Base-by-base conservation (phyloP, 2,329 filamentous ascomycete genomes). In the Epichloe bromicola region DNA sequence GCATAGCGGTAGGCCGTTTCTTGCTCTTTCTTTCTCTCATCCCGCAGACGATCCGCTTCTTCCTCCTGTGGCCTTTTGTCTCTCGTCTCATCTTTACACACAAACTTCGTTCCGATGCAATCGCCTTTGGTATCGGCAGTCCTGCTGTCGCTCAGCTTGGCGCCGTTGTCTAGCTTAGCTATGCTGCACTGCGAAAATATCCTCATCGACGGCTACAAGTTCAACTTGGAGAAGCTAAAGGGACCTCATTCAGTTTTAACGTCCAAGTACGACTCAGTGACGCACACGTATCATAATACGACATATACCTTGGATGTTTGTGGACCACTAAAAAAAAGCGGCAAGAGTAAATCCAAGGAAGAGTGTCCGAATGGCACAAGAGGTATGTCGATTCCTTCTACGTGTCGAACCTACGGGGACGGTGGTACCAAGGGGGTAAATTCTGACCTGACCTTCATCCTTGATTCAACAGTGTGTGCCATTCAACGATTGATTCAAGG, bases 291-390 rank as follows among this genome's bases (percentile, higher is more conserved):
- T 49, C 58, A 58, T 52, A 93, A 93, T 65, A 88, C 82, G 26
- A 91, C 87, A 42, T 94, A 88, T 66, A 90, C 86, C 1, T 63
- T 94, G 52, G 85, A 94, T 60, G 74, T 94, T 46, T 95, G 88
- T 69, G 68, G 73, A 49, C 73, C 79, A 6, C 69, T 95, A 56
- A 78, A 79, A 64, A 26, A 78, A 63, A 76, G 74, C 47, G 79
- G 78, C 42, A 77, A 76, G 23, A 69, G 73, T 1, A 68, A 71
- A 17, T 74, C 76, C 57, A 67, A 73, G 5, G 71, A 82, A 38
- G 71, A 83, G 60, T 94, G 88, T 63, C 82, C 80, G 0, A 75
- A 76, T 45, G 83, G 82, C 40, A 82, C 86, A 3, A 75, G 83
- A 73, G 79, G 84, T 86, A 67, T 54, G 72, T 17, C 5, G 19